Conservation (phyloP, 2,329 filamentous ascomycete species). For the Triangularia setosa region DNA sequence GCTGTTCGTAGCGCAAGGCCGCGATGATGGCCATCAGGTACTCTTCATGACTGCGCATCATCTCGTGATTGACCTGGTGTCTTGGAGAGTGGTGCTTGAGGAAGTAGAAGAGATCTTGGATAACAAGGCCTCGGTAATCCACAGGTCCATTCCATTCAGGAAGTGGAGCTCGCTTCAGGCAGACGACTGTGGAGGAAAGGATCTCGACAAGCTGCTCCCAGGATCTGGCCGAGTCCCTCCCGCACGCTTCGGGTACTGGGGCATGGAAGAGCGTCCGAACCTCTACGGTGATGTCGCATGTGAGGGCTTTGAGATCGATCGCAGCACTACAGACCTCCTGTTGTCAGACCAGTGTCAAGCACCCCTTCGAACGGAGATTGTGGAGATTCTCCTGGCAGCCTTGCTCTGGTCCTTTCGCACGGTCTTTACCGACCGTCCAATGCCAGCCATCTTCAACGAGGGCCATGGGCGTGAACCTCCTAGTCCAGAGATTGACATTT, state of each 20-base stretch:
- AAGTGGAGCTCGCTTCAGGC: conserved; percentile 36
- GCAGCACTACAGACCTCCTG: conserved; percentile 29
- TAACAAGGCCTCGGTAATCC: conserved; percentile 3
- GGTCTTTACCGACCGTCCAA: conserved; percentile 33
- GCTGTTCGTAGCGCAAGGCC: conserved; percentile 19
- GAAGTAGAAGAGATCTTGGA: conserved; percentile 40
- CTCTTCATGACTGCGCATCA: conserved; percentile 36
- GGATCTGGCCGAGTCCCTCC: conserved; percentile 9
- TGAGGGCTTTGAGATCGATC: conserved; percentile 37
- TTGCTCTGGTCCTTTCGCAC: conserved; percentile 33
- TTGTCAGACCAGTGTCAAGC: conserved; percentile 29
- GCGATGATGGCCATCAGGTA: conserved; percentile 22
- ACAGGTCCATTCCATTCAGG: conserved; percentile 32
- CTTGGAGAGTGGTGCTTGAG: conserved; percentile 42
- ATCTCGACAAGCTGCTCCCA: conserved; percentile 11
- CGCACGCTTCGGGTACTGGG: conserved; percentile 27
- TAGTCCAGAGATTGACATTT: conserved; percentile 31
- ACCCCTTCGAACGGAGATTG: conserved; percentile 33
- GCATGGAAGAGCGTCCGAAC: conserved; percentile 24
- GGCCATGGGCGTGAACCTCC: conserved; percentile 40
- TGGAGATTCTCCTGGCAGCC: conserved; percentile 38
- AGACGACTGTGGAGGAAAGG: conserved; percentile 26
- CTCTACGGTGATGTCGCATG: conserved; percentile 24
- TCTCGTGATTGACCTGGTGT: conserved; percentile 42
- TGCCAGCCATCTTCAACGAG: conserved; percentile 38